phyloP scores from a whole-genome alignment of 2,329 filamentous ascomycete genomes.

The Fusarium neocosmosporiellum region DNA sequence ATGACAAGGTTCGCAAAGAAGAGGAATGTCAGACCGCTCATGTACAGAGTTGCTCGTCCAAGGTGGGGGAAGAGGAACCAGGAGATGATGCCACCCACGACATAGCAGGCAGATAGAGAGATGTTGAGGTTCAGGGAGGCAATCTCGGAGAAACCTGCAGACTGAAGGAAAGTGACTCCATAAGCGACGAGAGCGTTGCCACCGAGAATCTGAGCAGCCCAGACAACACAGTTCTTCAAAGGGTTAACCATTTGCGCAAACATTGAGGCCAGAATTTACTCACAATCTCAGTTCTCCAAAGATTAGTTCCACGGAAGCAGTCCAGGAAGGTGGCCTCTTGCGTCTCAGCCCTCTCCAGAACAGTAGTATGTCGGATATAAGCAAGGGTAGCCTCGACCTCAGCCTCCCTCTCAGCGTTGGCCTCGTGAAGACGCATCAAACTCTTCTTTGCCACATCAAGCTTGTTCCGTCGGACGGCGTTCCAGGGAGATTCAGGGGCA shows the following conservation, averaged over 20 bases:
- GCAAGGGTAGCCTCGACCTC: constrained; percentile 38
- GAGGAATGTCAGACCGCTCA: constrained; percentile 53
- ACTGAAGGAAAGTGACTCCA: constrained; percentile 52
- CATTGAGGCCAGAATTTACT: background rate
- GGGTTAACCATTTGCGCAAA: background rate
- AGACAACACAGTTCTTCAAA: constrained; percentile 50
- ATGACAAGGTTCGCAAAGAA: constrained; percentile 49
- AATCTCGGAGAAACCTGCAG: constrained; percentile 50
- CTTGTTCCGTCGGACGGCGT: constrained; percentile 45
- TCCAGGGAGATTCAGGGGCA: constrained; percentile 46
- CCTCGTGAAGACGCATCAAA: constrained; percentile 39
- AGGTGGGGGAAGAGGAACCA: constrained; percentile 55
- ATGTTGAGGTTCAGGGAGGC: constrained; percentile 55
- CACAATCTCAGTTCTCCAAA: constrained; percentile 53
- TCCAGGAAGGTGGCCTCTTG: constrained; percentile 52
- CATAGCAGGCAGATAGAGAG: constrained; percentile 53
- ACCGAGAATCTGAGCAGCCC: constrained; percentile 52
- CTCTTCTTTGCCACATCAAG: constrained; percentile 40
- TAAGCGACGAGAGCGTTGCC: constrained; percentile 51
- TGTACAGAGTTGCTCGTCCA: constrained; percentile 55
- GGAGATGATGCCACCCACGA: constrained; percentile 52
- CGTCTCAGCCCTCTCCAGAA: constrained; percentile 51
- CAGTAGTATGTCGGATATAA: constrained; percentile 31
- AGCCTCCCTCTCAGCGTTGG: constrained; percentile 35
- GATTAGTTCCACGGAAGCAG: constrained; percentile 57